Evolutionary conservation across 208 protist genomes (phyloP), one percentile per base, ranked within the genome.

Genomic region (Trypanosoma platydactyli): DNA sequence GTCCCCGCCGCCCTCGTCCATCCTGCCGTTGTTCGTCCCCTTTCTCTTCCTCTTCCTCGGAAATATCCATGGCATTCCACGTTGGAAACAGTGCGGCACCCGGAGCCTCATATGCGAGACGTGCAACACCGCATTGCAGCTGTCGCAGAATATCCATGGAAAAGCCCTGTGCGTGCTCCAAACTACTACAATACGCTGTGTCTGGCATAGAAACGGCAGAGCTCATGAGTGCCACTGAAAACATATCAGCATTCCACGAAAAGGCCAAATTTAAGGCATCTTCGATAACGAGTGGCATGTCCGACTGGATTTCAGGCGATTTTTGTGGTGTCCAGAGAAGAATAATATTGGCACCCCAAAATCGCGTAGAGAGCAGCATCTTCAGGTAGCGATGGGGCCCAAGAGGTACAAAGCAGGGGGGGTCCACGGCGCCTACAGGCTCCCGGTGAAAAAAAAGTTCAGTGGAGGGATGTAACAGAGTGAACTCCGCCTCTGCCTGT

Each of bases 181-280:
- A 41, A n/a, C 44, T 41, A 24, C 48, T 49, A n/a, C 35, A n/a
- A 51, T 46, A 50, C 6, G 52, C 33, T 25, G 49, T 45, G 3
- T 13, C n/a, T 6, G 33, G 57, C 15, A 40, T 56, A 41, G 25
- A 49, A 24, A 42, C 30, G 20, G 52, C 44, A 29, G 74, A 68
- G 6, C 48, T 41, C 53, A 92, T 64, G 20, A 91, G 68, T 11
- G 86, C 86, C 1, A 92, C 79, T 20, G 86, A 83, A 58, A 94
- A 83, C 83, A 91, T 89, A 59, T 91, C 86, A 2, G 84, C 82
- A 49, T 83, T 77, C 89, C 89, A 94, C 25, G 79, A 66, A 52
- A 73, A 79, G 5, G 84, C 83, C 30, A 92, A 72, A 50, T 76
- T 64, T 50, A 94, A 61, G n/a, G 76, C 89, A 58, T 89, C 85